Conservation (phyloP, 2,329 filamentous ascomycete genomes). For the Fusarium armeniacum region DNA sequence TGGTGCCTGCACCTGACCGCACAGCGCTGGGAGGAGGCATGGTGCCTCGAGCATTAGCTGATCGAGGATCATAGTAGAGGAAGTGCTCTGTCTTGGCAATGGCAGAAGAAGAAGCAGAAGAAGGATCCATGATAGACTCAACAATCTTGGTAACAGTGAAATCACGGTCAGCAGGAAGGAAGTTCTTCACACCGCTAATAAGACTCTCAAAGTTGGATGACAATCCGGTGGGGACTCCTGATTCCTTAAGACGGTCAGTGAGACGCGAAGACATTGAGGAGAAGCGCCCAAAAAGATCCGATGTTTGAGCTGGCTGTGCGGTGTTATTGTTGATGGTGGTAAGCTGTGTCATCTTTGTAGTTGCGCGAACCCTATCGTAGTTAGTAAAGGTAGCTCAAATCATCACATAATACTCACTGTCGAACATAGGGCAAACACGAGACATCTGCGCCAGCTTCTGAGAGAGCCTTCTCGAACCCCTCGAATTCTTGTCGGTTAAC, state of each 20-base stretch:
- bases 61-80: conserved; percentile 96
- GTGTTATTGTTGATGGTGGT: conserved; percentile 89
- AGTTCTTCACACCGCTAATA: conserved; percentile 97
- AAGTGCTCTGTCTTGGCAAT: conserved; percentile 98
- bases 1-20: conserved; percentile 59
- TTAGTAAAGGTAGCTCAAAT: conserved; percentile 44
- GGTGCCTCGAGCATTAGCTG: conserved; percentile 90
- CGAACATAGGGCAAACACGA: conserved; percentile 87
- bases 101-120: conserved; percentile 88
- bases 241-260: conserved; percentile 94
- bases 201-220: conserved; percentile 91
- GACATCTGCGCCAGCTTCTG: conserved; percentile 79
- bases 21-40: conserved; percentile 83
- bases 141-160: conserved; percentile 98
- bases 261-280: conserved; percentile 91
- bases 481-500: conserved; percentile 85
- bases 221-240: conserved; percentile 77
- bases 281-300: conserved; percentile 92
- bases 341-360: conserved; percentile 98
- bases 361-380: conserved; percentile 79
- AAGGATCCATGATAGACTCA: conserved; percentile 97
- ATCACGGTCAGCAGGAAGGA: conserved; percentile 95
- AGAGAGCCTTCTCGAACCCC: conserved; percentile 87
- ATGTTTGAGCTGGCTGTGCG: conserved; percentile 71
- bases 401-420: conserved; percentile 68